phyloP scores from a whole-genome alignment of 1,139 yeast species.

The Diutina neorugosa region DNA sequence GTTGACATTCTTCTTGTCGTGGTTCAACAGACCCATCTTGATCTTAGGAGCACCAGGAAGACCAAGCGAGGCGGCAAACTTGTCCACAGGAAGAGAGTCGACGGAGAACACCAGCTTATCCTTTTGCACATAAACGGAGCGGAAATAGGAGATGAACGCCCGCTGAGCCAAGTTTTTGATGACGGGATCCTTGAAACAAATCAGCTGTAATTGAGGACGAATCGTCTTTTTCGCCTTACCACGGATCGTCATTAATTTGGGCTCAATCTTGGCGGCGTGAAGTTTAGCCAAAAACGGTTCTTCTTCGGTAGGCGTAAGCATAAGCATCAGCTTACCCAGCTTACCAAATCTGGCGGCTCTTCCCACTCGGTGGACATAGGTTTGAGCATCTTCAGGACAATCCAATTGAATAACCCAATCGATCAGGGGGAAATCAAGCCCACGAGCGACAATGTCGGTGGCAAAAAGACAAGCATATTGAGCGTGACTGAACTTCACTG shows the following conservation, averaged over 20 bases:
- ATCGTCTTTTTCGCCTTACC: constrained; percentile 70
- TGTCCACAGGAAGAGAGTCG: constrained; percentile 67
- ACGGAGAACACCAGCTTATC: constrained; percentile 79
- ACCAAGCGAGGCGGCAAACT: constrained; percentile 78
- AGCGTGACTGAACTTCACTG: constrained; percentile 74
- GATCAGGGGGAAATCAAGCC: constrained; percentile 92
- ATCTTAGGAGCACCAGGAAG: constrained; percentile 94
- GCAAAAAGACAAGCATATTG: constrained; percentile 86
- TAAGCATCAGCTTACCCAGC: constrained; percentile 71
- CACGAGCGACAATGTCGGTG: constrained; percentile 95
- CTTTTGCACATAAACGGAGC: constrained; percentile 75
- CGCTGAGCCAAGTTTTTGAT: constrained; percentile 89
- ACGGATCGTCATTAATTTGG: constrained; percentile 64
- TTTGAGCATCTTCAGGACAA: constrained; percentile 91
- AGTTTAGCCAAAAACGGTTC: constrained; percentile 63
- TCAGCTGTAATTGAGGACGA: constrained; percentile 72
- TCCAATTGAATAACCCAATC: constrained; percentile 97
- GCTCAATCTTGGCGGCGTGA: constrained; percentile 50
- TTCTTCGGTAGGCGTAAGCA: constrained; percentile 78
- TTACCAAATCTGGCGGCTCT: constrained; percentile 92
- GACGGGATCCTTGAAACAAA: constrained; percentile 86
- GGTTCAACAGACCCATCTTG: constrained; percentile 49
- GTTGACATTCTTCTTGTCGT: constrained; percentile 74
- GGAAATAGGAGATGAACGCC: constrained; percentile 83
- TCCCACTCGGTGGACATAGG: constrained; percentile 94